Base-by-base conservation (phyloP, 768 basidiomycete species). In the Lentinula sp. region DNA sequence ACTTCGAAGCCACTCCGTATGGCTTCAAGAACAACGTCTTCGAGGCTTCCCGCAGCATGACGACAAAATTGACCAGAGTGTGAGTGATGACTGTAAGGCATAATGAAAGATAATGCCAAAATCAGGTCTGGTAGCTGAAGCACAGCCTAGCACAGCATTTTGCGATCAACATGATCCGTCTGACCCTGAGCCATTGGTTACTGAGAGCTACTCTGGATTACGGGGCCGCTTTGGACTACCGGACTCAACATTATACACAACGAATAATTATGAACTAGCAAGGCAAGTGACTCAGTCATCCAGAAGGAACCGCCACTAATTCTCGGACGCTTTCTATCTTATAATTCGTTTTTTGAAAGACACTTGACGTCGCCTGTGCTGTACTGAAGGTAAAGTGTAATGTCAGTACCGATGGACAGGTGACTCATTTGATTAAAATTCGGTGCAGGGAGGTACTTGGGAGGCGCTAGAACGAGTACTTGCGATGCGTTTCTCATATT, bases 41-140 rank as follows among this genome's bases (percentile, higher is more conserved):
- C 88, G 42, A 99, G 79, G 1, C 79, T 76, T 6, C 94, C 94
- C 12, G 79, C 77, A 2, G 93, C 96, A 69, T 98, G 95, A 64
- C 85, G 87, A 77, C 95, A 96, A 75, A 95, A 96, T 68, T 95
- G 88, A 35, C 95, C 94, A 0, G 93, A 96, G 68, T 97, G 94
- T 18, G 91, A 93, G 73, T 95, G 93, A 70, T 93, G 92, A 68
- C 87, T 90, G 67, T 77, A 72, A 52, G 82, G 82, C 81, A 83
- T 83, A 36, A 41, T 59, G 45, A 48, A 13, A 37, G 55, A 32
- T 15, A 5, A 43, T 7, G 37, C 36, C n/a, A 6, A 53, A 53
- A 18, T n/a, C 39, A 9, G 10, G 12, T 48, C 8, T 18, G 46
- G 46, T 48, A n/a, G n/a, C 20, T 23, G 10, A 48, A 51, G 50